These are phyloP conservation scores for Fusarium sublunatum DNA, from an alignment of 2,329 filamentous ascomycete genomes.

Conservation along the genomic window DNA sequence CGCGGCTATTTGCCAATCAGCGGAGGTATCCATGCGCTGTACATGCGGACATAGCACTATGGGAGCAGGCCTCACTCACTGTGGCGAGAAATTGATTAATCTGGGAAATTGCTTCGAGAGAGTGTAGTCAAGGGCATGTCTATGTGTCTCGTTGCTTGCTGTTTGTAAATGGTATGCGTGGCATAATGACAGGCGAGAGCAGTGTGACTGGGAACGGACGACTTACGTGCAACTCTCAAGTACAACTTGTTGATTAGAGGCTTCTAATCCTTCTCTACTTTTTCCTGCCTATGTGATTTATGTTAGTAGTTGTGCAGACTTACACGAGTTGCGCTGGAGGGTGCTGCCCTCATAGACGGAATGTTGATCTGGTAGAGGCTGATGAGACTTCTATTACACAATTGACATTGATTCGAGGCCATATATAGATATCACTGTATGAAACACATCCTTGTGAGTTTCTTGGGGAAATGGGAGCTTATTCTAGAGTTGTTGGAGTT, in stretches of 20 bases:
- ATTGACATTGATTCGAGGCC: no score
- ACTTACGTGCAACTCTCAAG: no score
- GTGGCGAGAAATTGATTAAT: constrained; percentile 11
- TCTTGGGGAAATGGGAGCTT: neutral
- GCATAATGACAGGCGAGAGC: constrained; percentile 6
- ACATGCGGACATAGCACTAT: constrained; percentile 14
- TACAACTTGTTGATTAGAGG: no score
- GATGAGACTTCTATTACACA: no score
- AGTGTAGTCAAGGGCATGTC: constrained; percentile 5
- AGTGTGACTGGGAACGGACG: neutral
- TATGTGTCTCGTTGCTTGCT: constrained; percentile 22
- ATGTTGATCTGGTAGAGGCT: no score
- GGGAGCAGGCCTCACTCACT: constrained; percentile 12
- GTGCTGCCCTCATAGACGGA: no score
- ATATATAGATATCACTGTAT: no score
- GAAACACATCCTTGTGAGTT: no score
- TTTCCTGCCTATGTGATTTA: no score
- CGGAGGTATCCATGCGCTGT: constrained; percentile 10
- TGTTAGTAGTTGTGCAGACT: no score
- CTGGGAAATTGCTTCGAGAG: constrained; percentile 1
- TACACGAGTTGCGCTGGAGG: no score
- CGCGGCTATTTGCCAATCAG: constrained; percentile 9
- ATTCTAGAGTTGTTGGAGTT: neutral
- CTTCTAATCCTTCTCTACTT: no score
- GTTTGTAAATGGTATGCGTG: constrained; percentile 1